Percentiles rank a stretch among this genome's conserved stretches.
These are phyloP conservation scores for Cutaneotrichosporon sp. DNA, from an alignment of 1,284 basidiomycete genomes.

Conservation along the genomic window DNA sequence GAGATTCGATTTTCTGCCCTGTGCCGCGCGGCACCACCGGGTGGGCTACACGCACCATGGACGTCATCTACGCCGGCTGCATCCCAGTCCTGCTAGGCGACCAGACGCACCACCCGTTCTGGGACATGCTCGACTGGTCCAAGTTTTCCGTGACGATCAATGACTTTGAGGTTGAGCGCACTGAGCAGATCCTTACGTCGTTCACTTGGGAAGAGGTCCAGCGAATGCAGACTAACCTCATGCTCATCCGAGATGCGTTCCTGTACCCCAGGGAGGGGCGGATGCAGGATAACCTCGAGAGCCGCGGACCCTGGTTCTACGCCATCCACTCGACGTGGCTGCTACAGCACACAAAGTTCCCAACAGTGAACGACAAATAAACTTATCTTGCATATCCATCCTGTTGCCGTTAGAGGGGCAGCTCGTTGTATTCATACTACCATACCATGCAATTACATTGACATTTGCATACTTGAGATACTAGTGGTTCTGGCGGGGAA, in stretches of 20 bases:
- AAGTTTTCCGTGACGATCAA: conserved; percentile 46
- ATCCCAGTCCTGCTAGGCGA: conserved; percentile 52
- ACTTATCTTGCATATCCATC: neutral
- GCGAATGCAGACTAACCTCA: conserved; percentile 45
- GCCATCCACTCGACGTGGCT: conserved; percentile 43
- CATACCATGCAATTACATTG: neutral
- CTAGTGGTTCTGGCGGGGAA: conserved; percentile 49
- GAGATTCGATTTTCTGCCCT: conserved; percentile 50
- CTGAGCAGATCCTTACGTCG: conserved; percentile 43
- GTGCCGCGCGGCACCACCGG: conserved; percentile 45
- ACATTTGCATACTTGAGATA: neutral
- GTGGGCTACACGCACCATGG: conserved; percentile 47
- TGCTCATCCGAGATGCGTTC: conserved; percentile 52
- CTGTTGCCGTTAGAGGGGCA: conserved; percentile 6
- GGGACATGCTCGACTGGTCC: conserved; percentile 50
- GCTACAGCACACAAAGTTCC: conserved; percentile 12
- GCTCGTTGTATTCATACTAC: neutral
- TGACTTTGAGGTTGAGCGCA: conserved; percentile 41
- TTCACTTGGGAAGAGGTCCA: conserved; percentile 38
- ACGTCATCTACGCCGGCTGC: conserved; percentile 52
- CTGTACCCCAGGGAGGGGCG: conserved; percentile 42
- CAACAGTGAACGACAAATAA: neutral
- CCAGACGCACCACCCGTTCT: conserved; percentile 45
- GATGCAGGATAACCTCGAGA: conserved; percentile 23
- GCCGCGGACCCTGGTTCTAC: conserved; percentile 42